Conservation (phyloP, 371 early-diverging fungal genomes). For the Mortierella sp. region DNA sequence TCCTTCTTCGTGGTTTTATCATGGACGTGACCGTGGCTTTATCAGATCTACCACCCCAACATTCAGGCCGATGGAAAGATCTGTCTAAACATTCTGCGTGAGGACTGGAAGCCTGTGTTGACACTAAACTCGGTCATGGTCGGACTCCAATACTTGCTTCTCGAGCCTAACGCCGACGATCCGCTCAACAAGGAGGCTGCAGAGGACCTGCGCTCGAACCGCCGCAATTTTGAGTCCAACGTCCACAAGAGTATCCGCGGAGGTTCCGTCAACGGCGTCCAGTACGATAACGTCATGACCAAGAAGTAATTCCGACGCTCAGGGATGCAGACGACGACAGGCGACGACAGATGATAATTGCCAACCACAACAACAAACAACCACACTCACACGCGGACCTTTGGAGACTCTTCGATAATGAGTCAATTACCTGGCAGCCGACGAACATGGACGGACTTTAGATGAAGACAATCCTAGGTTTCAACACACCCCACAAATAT, state of each 20-base stretch:
- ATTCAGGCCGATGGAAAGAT: slow-evolving; percentile 98
- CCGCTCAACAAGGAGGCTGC: slow-evolving; percentile 98
- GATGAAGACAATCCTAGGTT: background rate
- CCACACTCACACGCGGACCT: background rate
- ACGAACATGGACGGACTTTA: background rate
- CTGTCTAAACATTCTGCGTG: slow-evolving; percentile 99
- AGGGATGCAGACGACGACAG: background rate
- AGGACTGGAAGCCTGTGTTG: slow-evolving; percentile 99
- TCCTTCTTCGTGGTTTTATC: background rate
- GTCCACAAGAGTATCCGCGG: slow-evolving; percentile 83
- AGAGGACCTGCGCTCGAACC: slow-evolving; percentile 76
- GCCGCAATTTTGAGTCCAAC: slow-evolving; percentile 74
- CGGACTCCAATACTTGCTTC: slow-evolving; percentile 95
- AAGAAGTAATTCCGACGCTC: slow-evolving; percentile 11
- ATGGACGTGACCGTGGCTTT: background rate
- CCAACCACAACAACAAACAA: background rate
- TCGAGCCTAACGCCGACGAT: slow-evolving; percentile 99
- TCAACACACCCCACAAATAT: background rate
- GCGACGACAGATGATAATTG: background rate
- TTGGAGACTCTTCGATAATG: slow-evolving; percentile 10
- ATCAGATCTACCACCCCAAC: slow-evolving; percentile 97
- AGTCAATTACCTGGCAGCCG: background rate
- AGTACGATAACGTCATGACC: slow-evolving; percentile 75
- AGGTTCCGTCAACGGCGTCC: slow-evolving; percentile 71
- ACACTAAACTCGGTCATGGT: slow-evolving; percentile 96